Base-by-base conservation (phyloP, 2,329 filamentous ascomycete species). In the Monosporascus sp. region DNA sequence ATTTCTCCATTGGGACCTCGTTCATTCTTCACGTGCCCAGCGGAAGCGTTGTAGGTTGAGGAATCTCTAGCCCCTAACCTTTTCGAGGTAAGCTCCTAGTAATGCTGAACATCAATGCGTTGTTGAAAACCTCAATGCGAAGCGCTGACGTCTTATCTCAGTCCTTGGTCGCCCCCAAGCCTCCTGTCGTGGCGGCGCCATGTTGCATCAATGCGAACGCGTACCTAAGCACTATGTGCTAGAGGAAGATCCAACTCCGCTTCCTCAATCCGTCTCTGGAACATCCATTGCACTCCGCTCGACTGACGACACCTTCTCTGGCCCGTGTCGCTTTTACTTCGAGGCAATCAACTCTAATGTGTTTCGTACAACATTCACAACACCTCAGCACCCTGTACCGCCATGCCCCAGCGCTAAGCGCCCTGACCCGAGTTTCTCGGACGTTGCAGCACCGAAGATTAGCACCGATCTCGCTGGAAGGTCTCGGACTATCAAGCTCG, bases 341-440 rank as follows among this genome's bases (percentile, higher is more conserved):
- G 81, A 88, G 63, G 75, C 80, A 0, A 61, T 89, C 31, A 76
- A 79, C 17, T 73, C 78, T 20, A 85, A 85, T 49, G 71, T 89
- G 17, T 90, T 89, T 69, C 75, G 86, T 43, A 87, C 86, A 1
- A 85, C 83, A 0, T 89, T 89, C 63, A 78, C 79, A 1, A 85
- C 86, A 0, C 63, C 74, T 16, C 74, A 76, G 2, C 85, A 89
- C 61, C 81, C 81, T 7, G 65, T 87, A 2, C 84, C 87, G 27
- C 86, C 86, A 1, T 82, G 82, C 61, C 86, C 86, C 7, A 86
- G 83, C 52, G 75, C 81, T 5, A 67, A 66, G 7, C 72, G 73
- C n/a, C 78, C 78, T 1, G 56, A 65, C 16, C 66, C 66, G 14
- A 63, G 72, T 11, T 59, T 79, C 2, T 35, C 4, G 58, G 66